These are phyloP conservation scores for Trichoderma sp. DNA, from an alignment of 2,329 filamentous ascomycete genomes.

Conservation along the genomic window DNA sequence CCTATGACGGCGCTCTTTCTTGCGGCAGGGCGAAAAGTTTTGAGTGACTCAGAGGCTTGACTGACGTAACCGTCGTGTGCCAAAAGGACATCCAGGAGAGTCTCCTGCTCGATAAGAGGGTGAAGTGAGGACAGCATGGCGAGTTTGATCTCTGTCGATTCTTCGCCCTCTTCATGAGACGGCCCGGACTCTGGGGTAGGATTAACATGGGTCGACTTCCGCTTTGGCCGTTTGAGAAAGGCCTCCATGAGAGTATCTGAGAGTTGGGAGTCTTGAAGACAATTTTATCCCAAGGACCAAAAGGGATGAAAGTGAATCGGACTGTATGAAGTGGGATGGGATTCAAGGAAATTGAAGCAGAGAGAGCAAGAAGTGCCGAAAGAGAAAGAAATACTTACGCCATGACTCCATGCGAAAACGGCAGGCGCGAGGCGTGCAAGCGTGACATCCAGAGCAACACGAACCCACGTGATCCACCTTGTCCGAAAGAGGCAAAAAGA, in stretches of 20 bases:
- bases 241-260: constrained; percentile 53
- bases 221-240: constrained; percentile 59
- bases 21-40: constrained; percentile 31
- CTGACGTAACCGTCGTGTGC: constrained; percentile 76
- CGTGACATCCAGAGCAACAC: constrained; percentile 33
- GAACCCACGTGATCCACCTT: constrained; percentile 36
- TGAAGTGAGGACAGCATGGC: constrained; percentile 80
- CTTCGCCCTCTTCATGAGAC: constrained; percentile 54
- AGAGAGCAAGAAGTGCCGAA: not conserved
- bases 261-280: not conserved
- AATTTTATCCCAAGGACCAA: no score
- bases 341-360: not conserved
- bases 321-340: not conserved
- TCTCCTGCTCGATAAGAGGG: constrained; percentile 62
- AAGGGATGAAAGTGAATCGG: not conserved
- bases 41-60: constrained; percentile 61
- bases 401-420: not conserved
- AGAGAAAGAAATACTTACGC: not conserved
- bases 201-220: constrained; percentile 44
- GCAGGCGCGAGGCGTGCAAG: constrained; percentile 30
- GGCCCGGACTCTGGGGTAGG: constrained; percentile 33
- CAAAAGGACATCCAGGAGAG: constrained; percentile 76
- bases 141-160: constrained; percentile 87
- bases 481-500: constrained; percentile 14
- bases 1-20: constrained; percentile 50